These are phyloP conservation scores for Sordaria brevicollis DNA, from an alignment of 495 filamentous ascomycete species.

Conservation along the genomic window DNA sequence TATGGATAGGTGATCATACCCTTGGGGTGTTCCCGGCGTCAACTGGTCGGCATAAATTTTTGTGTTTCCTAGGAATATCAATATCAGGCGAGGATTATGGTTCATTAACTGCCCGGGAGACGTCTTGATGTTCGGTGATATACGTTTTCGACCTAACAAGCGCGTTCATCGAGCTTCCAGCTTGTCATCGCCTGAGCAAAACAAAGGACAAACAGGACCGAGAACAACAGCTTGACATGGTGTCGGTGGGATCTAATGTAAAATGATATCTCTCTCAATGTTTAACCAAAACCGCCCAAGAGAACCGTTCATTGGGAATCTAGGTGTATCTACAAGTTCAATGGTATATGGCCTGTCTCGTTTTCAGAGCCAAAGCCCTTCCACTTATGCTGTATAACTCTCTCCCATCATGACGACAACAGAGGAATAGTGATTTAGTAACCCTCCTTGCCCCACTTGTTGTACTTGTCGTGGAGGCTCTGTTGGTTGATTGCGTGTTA, in stretches of 20 bases:
- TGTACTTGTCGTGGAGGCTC: conserved; percentile 88
- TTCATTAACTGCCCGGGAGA: background rate
- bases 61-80: background rate
- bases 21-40: background rate
- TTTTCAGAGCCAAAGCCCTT: background rate
- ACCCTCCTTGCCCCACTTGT: conserved; percentile 96
- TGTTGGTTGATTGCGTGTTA: conserved; percentile 28
- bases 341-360: background rate
- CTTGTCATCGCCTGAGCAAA: no score
- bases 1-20: background rate
- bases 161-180: background rate
- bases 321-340: background rate
- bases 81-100: background rate
- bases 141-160: background rate
- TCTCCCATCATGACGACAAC: background rate
- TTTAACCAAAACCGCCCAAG: background rate
- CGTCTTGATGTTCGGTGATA: background rate
- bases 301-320: background rate
- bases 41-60: background rate
- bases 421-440: conserved; percentile 22
- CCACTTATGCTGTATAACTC: background rate
- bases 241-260: background rate
- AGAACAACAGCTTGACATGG: background rate
- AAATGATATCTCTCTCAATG: background rate
- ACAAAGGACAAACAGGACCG: no score